Base-by-base conservation (phyloP, 306 rosid genomes). In the Herpetospermum pedunculosum region DNA sequence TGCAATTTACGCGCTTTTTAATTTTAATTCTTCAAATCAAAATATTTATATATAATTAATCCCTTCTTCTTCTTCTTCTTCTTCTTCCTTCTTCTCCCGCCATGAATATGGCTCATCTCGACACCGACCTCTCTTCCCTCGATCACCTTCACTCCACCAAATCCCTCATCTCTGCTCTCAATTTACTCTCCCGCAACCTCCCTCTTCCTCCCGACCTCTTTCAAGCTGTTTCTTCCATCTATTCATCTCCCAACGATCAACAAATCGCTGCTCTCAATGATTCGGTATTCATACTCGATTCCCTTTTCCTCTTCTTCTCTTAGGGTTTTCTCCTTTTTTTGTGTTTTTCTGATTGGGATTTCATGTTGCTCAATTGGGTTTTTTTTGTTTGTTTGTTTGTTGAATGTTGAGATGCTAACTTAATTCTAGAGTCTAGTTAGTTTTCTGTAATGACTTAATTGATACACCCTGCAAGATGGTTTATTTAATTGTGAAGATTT, bases 151-250 rank as follows among this genome's bases (percentile, higher is more conserved):
- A 73, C 76, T 77, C 83, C 73, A 77, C 91, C 77, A 92, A 83
- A 78, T 79, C 97, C 6, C 92, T 95, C 81, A 88, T 95, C 65
- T 89, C 81, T 59, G 99, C 97, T 40, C 92, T 95, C 85, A 88
- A 85, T 80, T 84, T 92, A 68, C 89, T 95, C 82, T 95, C 97
- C 16, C 96, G 99, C 43, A 87, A 92, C 70, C 96, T 92, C 80
- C 97, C 97, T 59, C 87, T 95, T 23, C 95, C 99, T 5, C 81
- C 91, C 65, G 90, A 92, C 58, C 88, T 95, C 48, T 77, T 88
- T 77, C 67, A 79, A 77, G 77, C 92, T 82, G 97, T 95, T 52
- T 89, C 96, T 41, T 84, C 91, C 38, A 88, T 95, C 80, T 92
- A 82, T 48, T 46, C 74, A 9, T 76, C 35, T 50, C 70, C 52